These are phyloP conservation scores for Phytophthora sojae DNA, from an alignment of 352 stramenopile species.

Conservation along the genomic window DNA sequence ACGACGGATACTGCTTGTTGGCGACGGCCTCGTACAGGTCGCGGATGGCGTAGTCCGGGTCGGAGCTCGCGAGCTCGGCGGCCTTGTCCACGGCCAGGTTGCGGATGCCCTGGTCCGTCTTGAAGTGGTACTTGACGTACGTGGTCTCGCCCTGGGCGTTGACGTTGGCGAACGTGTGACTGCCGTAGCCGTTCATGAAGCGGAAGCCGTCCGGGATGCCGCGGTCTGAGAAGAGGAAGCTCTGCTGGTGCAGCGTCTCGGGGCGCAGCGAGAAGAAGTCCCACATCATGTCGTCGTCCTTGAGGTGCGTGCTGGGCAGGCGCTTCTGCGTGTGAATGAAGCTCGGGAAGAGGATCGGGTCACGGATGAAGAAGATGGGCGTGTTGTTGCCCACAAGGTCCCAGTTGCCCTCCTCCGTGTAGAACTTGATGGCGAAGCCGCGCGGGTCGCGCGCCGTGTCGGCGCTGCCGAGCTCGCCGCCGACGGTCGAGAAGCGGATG, in stretches of 20 bases:
- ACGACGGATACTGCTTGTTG: conserved; percentile 80
- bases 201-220: conserved; percentile 90
- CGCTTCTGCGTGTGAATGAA: conserved; percentile 96
- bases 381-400: conserved; percentile 95
- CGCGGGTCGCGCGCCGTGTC: conserved; percentile 91
- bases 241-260: conserved; percentile 91
- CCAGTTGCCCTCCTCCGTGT: conserved; percentile 95
- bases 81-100: conserved; percentile 90
- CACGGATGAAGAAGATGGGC: conserved; percentile 95
- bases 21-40: conserved; percentile 94
- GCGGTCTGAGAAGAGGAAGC: conserved; percentile 90
- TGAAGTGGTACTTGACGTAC: conserved; percentile 96
- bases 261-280: conserved; percentile 94
- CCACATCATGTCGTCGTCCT: conserved; percentile 91
- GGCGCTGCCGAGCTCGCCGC: conserved; percentile 76
- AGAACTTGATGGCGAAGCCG: conserved; percentile 95
- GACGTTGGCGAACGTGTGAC: conserved; percentile 93
- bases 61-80: conserved; percentile 59
- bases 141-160: conserved; percentile 76
- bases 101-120: conserved; percentile 91
- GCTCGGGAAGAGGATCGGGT: conserved; percentile 92
- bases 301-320: conserved; percentile 88
- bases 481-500: conserved; percentile 89
- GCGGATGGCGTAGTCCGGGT: conserved; percentile 91
- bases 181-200: conserved; percentile 94